Evolutionary conservation across 2,329 filamentous ascomycete species (phyloP).

Genomic region (Cytospora piceicola): DNA sequence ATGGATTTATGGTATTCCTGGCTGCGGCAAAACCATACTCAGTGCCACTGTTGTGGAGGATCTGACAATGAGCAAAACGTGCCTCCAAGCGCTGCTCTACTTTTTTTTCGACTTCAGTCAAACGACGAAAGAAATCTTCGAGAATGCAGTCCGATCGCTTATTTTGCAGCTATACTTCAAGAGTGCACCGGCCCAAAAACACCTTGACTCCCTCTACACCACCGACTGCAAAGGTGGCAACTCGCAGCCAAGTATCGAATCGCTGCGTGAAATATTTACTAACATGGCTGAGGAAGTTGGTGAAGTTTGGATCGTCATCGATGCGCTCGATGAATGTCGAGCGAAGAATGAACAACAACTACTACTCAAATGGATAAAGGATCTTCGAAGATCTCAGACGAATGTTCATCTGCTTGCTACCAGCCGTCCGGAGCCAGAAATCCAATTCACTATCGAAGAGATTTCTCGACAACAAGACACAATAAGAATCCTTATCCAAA

Average conservation of each 20-base stretch:
- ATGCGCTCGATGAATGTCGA: conserved; percentile 3
- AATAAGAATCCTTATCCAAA: background rate
- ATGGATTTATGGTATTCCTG: conserved; percentile 1
- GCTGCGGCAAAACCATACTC: background rate
- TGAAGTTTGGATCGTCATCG: background rate
- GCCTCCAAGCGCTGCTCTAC: background rate
- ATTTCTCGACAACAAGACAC: background rate
- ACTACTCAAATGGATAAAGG: background rate
- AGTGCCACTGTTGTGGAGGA: background rate
- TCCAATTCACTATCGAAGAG: background rate
- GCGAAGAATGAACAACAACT: background rate
- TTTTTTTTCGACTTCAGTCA: background rate
- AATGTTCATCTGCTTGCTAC: background rate
- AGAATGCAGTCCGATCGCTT: background rate
- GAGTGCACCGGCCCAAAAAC: background rate
- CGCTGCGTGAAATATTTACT: background rate
- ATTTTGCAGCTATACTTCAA: background rate
- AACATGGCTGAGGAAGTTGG: background rate
- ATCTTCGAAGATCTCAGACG: background rate
- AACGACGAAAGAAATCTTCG: background rate
- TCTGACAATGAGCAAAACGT: no score
- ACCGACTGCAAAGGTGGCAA: background rate
- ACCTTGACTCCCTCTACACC: background rate
- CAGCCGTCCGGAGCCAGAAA: conserved; percentile 1
- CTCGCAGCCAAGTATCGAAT: background rate